A percentile compares a stretch with the other conserved stretches of the same genome.
Conservation (phyloP, 2,329 filamentous ascomycete genomes). For the Epichloe baconii region DNA sequence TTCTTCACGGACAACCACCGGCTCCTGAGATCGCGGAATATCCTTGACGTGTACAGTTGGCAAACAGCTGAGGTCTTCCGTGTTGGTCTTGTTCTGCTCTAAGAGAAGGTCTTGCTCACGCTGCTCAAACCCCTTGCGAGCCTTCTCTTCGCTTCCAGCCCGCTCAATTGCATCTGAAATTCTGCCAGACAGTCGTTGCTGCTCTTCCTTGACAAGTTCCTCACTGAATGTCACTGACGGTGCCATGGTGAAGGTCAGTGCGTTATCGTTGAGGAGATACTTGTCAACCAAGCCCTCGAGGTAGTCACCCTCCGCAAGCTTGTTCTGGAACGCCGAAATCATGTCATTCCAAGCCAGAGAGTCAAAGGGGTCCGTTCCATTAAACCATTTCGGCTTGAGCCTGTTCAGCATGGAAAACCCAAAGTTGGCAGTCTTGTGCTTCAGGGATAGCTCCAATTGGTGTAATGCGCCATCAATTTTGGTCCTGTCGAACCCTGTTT, state of each 20-base stretch:
- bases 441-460: constrained; percentile 81
- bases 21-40: constrained; percentile 67
- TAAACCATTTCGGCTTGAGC: constrained; percentile 88
- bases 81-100: constrained; percentile 73
- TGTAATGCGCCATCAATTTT: constrained; percentile 93
- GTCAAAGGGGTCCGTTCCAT: constrained; percentile 84
- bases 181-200: constrained; percentile 57
- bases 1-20: constrained; percentile 47
- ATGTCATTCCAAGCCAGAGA: constrained; percentile 86
- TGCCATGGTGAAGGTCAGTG: constrained; percentile 86
- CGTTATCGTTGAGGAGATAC: constrained; percentile 78
- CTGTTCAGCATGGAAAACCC: constrained; percentile 84
- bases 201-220: constrained; percentile 66
- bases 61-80: constrained; percentile 74
- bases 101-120: constrained; percentile 69
- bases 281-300: constrained; percentile 77
- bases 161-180: constrained; percentile 56
- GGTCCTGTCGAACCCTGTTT: constrained; percentile 71
- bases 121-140: constrained; percentile 57
- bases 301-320: constrained; percentile 64
- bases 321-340: constrained; percentile 66
- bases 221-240: constrained; percentile 65
- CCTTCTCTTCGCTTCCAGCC: constrained; percentile 58
- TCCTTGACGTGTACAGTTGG: constrained; percentile 82
- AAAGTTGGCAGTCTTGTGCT: constrained; percentile 94